These are phyloP conservation scores for Mortierella alpina DNA, from an alignment of 192 early-diverging fungal species.

Conservation along the genomic window DNA sequence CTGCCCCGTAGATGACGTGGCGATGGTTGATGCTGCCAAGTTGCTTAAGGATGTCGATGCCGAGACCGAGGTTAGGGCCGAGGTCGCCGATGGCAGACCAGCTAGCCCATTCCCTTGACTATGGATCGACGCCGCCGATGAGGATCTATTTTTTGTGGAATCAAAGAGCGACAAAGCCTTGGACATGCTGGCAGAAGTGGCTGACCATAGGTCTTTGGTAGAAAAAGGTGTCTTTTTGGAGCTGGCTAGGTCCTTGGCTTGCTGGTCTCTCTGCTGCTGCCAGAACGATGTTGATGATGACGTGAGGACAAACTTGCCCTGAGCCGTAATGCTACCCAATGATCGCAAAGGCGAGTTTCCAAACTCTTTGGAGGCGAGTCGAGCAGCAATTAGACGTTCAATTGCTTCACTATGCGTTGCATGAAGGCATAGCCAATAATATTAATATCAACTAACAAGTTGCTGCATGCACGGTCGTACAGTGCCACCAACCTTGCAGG, in stretches of 20 bases:
- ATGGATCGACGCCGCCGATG: background rate
- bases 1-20: background rate
- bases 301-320: conserved; percentile 48
- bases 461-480: background rate
- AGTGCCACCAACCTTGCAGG: conserved; percentile 56
- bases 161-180: conserved; percentile 46
- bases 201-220: conserved; percentile 53
- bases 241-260: conserved; percentile 24
- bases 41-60: conserved; percentile 20
- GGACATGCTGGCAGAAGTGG: conserved; percentile 49
- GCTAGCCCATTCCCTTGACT: conserved; percentile 1
- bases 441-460: background rate
- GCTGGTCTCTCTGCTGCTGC: conserved; percentile 47
- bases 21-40: background rate
- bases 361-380: conserved; percentile 58
- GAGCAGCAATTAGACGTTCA: conserved; percentile 61
- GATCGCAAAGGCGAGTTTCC: conserved; percentile 48
- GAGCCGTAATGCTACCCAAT: conserved; percentile 36
- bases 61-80: conserved; percentile 28
- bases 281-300: conserved; percentile 34
- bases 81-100: conserved; percentile 14
- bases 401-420: conserved; percentile 56
- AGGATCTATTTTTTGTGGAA: conserved; percentile 19
- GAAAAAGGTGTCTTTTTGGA: conserved; percentile 36
- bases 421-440: background rate